phyloP scores from a whole-genome alignment of 768 basidiomycete species.

The Boletus eberwhitei region DNA sequence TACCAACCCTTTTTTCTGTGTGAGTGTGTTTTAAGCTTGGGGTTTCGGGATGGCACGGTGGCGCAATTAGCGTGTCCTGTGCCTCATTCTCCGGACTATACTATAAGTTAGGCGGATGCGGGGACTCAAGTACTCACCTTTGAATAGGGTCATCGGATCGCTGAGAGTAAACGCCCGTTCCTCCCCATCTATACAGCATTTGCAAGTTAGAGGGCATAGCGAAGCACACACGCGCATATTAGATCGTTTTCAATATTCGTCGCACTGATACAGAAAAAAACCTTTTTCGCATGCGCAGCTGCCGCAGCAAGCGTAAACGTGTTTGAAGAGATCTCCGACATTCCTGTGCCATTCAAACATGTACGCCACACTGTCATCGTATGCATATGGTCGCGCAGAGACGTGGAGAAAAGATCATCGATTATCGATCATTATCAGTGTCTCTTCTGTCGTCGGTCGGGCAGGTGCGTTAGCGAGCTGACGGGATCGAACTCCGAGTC shows the following conservation, averaged over 20 bases:
- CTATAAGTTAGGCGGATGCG: not conserved
- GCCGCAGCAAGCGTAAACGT: not conserved
- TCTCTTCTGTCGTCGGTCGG: not conserved
- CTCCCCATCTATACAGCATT: no score
- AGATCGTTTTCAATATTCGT: not conserved
- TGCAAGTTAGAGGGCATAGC: not conserved
- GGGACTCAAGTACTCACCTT: not conserved
- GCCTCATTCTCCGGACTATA: not conserved
- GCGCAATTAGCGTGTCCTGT: not conserved
- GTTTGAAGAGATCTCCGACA: not conserved
- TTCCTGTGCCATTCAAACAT: constrained; percentile 15
- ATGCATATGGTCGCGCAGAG: not conserved
- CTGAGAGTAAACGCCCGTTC: not conserved
- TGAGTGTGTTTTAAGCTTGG: not conserved
- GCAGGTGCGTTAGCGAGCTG: no score
- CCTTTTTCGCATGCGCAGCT: not conserved
- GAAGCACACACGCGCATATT: not conserved
- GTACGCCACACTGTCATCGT: constrained; percentile 3
- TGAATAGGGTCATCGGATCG: not conserved
- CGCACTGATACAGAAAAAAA: not conserved
- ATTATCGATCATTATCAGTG: not conserved
- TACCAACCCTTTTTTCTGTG: no score
- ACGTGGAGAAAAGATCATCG: not conserved
- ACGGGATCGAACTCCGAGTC: not conserved
- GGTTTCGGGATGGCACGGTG: not conserved